Conservation (phyloP, 139 green algal genomes). For the Tetradesmus obliquus region DNA sequence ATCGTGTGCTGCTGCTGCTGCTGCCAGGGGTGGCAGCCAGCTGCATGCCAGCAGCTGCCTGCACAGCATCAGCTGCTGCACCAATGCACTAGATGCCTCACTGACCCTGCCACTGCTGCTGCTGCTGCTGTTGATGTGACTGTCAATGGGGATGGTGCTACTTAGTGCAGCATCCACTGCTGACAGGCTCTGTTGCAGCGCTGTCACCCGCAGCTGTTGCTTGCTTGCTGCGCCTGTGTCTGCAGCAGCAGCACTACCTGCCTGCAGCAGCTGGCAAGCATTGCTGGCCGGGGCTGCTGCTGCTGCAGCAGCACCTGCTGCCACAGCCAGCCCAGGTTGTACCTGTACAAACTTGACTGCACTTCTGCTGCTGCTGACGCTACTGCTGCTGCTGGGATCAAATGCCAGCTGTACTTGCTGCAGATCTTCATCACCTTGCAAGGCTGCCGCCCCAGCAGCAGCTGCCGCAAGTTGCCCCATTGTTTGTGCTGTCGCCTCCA, state of each 20-base stretch:
- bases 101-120: background rate
- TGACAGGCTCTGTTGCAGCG: background rate
- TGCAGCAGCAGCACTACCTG: background rate
- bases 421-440: background rate
- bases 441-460: background rate
- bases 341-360: background rate
- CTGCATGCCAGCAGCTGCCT: slow-evolving; percentile 29
- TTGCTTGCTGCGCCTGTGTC: background rate
- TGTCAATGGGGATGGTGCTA: background rate
- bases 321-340: background rate
- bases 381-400: background rate
- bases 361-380: background rate
- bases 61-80: slow-evolving; percentile 23
- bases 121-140: slow-evolving; percentile 26
- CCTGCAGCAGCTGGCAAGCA: background rate
- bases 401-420: background rate
- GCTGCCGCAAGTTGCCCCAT: background rate
- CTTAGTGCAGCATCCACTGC: slow-evolving; percentile 18
- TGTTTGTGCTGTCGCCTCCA: background rate
- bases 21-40: slow-evolving; percentile 33
- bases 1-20: slow-evolving; percentile 6
- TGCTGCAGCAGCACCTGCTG: background rate
- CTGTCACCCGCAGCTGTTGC: background rate
- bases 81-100: background rate
- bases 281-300: background rate